Base-by-base conservation (phyloP, 345 rosid genomes). In the Luvunga scandens region DNA sequence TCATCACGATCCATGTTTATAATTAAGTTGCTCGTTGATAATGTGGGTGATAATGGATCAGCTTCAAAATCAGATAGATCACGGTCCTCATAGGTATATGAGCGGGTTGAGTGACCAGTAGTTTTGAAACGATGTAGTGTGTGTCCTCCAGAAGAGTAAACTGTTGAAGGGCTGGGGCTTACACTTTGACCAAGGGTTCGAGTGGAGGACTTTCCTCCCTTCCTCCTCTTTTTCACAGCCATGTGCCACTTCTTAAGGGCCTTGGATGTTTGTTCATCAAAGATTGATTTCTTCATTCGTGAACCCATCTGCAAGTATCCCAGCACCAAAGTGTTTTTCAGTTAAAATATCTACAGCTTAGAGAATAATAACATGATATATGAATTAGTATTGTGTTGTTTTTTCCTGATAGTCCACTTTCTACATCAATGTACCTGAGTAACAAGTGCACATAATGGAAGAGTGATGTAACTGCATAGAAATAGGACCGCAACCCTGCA, bases 241-340 rank as follows among this genome's bases (percentile, higher is more conserved):
- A 82, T 88, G 76, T 85, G 98, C 99, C 99, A 96, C 70, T 87
- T 94, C 90, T 89, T 94, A 6, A 96, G 90, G 1, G 99, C 99
- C 80, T 85, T 94, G 8, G 95, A 92, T 8, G 97, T 94, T 82
- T 96, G 99, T 9, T 96, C 98, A 66, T 96, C 98, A 48, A 96
- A 96, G 72, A 96, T 89, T 3, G 98, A 89, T 83, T 74, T 94
- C 86, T 96, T 96, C 99, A 94, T 92, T 60, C 77, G 73, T 0
- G 97, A 85, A 75, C 99, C 99, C 99, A 96, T 96, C 98, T 96
- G 85, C 74, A 53, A 62, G 60, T 8, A 18, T 65, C 65, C 82
- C 19, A 5, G 22, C 57, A 8, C 14, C 5, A 33, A 4, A 10
- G 27, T 28, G 6, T 55, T 65, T 39, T 64, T 21, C 34, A 33